Evolutionary conservation across 108 stramenopile species (phyloP).

Genomic region (Skeletonema tropicum): DNA sequence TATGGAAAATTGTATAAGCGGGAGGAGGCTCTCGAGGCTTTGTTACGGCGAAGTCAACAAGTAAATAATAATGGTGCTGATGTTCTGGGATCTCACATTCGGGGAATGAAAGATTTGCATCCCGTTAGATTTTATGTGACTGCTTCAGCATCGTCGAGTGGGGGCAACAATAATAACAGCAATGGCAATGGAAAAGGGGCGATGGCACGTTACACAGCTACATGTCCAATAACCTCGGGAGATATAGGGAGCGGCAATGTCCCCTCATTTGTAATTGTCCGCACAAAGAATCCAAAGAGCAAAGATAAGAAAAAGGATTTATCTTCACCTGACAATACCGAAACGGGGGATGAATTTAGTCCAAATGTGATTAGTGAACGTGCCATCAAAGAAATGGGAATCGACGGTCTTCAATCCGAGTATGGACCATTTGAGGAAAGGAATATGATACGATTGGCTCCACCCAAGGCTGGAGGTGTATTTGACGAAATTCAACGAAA

Average conservation of each 20-base stretch:
- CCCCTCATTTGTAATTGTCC: conserved; percentile 58
- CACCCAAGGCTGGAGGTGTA: conserved; percentile 42
- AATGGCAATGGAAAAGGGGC: conserved; percentile 3
- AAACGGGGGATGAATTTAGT: conserved; percentile 7
- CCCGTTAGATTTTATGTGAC: conserved; percentile 60
- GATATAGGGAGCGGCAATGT: conserved; percentile 67
- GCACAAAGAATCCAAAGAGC: conserved; percentile 1
- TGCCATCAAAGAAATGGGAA: conserved; percentile 70
- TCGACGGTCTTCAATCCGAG: conserved; percentile 58
- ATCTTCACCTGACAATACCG: conserved; percentile 20
- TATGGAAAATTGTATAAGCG: conserved; percentile 75
- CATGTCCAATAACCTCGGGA: conserved; percentile 75
- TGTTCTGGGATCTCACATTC: conserved; percentile 55
- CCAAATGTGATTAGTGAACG: conserved; percentile 77
- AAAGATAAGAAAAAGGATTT: conserved; percentile 7
- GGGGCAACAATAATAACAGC: conserved; percentile 2
- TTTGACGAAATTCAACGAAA: conserved; percentile 50
- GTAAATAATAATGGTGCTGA: conserved; percentile 1
- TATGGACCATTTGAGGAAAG: conserved; percentile 70
- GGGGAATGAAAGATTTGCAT: conserved; percentile 74
- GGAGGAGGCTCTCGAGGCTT: conserved; percentile 78
- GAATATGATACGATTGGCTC: conserved; percentile 73
- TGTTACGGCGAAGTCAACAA: conserved; percentile 53
- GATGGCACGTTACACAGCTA: conserved; percentile 2
- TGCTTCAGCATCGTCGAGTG: background rate